Conservation (phyloP, 1,284 basidiomycete species). For the Cryptococcus floricola region DNA sequence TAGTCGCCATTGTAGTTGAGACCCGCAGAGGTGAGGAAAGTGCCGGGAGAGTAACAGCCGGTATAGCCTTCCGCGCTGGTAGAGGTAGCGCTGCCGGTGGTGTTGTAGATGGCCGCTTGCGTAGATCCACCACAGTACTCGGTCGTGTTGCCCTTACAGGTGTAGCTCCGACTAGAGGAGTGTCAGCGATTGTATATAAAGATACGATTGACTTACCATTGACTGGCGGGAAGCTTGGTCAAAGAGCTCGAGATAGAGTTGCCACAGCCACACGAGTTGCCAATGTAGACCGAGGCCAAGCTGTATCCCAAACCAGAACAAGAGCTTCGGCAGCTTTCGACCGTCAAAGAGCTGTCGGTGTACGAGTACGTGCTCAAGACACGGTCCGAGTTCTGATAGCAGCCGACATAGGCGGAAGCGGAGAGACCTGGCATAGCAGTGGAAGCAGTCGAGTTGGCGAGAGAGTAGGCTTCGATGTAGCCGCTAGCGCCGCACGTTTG, state of each 20-base stretch:
- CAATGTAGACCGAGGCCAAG: slow-evolving; percentile 11
- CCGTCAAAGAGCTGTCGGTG: slow-evolving; percentile 18
- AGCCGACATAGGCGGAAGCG: slow-evolving; percentile 8
- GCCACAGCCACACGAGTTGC: slow-evolving; percentile 28
- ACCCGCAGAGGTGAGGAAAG: slow-evolving; percentile 14
- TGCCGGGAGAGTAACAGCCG: slow-evolving; percentile 27
- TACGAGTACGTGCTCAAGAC: slow-evolving; percentile 18
- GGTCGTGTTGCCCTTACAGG: slow-evolving; percentile 13
- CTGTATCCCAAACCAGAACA: slow-evolving; percentile 22
- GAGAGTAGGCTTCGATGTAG: slow-evolving; percentile 12
- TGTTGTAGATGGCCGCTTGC: slow-evolving; percentile 13
- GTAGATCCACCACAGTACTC: slow-evolving; percentile 16
- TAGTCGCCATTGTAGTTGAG: slow-evolving; percentile 13
- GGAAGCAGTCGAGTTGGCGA: slow-evolving; percentile 9
- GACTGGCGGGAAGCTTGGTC: slow-evolving; percentile 9
- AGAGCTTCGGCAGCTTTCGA: slow-evolving; percentile 16
- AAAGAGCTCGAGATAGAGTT: slow-evolving; percentile 11
- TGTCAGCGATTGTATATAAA: too few species aligned
- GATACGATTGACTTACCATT: too few species aligned
- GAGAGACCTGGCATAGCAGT: slow-evolving; percentile 12
- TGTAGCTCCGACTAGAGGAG: slow-evolving; percentile 14
- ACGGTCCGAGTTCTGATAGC: slow-evolving; percentile 17
- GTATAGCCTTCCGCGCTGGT: slow-evolving; percentile 20
- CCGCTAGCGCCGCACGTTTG: slow-evolving; percentile 24
- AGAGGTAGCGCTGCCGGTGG: slow-evolving; percentile 5